Evolutionary conservation across 192 early-diverging fungal species (phyloP).

Genomic region (Umbelopsis isabellina): DNA sequence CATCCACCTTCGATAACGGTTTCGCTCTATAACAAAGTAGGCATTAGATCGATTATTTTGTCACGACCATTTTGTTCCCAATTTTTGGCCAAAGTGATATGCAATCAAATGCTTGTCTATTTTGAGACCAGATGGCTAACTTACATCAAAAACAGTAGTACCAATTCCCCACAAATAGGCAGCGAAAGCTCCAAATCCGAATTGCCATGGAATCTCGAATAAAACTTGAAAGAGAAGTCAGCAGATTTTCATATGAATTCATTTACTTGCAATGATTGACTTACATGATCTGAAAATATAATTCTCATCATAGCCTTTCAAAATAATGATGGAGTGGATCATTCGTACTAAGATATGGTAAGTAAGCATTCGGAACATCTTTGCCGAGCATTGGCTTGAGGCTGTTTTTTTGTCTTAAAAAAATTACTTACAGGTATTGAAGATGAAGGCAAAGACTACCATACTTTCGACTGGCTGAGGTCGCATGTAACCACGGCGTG

Average conservation of each 20-base stretch:
- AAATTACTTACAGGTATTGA: slow-evolving; percentile 30
- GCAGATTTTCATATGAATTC: neutral
- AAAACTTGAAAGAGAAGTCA: slow-evolving; percentile 17
- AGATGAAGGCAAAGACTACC: slow-evolving; percentile 21
- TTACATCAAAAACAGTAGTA: slow-evolving; percentile 36
- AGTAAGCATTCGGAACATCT: neutral
- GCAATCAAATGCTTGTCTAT: too few relatives aligned
- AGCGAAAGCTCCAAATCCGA: slow-evolving; percentile 32
- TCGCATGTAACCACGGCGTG: slow-evolving; percentile 14
- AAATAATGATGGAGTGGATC: slow-evolving; percentile 24
- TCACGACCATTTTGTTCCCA: neutral
- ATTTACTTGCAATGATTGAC: neutral
- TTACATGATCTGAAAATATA: slow-evolving; percentile 28
- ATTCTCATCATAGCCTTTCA: slow-evolving; percentile 18
- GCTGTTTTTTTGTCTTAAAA: neutral
- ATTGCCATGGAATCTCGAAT: slow-evolving; percentile 39
- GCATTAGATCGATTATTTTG: neutral
- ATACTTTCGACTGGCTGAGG: slow-evolving; percentile 36
- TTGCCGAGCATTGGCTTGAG: neutral
- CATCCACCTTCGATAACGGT: slow-evolving; percentile 24
- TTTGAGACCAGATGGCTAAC: neutral
- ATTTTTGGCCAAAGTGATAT: neutral
- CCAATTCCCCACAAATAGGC: slow-evolving; percentile 38
- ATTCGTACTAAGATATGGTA: slow-evolving; percentile 25
- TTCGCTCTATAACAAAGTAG: slow-evolving; percentile 20